Evolutionary conservation across 2,329 filamentous ascomycete genomes (phyloP).

Genomic region (Colletotrichum caudatum): DNA sequence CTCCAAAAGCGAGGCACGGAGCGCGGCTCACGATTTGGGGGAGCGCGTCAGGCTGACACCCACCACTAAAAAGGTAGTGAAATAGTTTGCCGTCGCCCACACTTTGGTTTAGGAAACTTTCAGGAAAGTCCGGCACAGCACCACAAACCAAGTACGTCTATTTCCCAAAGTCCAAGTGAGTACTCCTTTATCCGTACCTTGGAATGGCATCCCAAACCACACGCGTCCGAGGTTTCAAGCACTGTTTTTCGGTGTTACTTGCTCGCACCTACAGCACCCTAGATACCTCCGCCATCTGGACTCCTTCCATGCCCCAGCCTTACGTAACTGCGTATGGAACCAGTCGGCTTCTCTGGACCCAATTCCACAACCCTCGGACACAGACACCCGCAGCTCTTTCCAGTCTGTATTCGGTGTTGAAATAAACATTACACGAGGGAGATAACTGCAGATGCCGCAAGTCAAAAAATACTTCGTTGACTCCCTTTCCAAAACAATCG

Average conservation of each 20-base stretch:
- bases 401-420: background rate
- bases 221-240: background rate
- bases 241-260: background rate
- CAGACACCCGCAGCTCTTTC: background rate
- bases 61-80: constrained; percentile 21
- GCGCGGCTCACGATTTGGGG: constrained; percentile 41
- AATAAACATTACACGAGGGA: background rate
- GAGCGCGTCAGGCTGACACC: constrained; percentile 37
- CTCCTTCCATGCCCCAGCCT: background rate
- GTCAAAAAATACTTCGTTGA: background rate
- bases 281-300: background rate
- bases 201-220: background rate
- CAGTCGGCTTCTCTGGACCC: constrained; percentile 15
- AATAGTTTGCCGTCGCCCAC: constrained; percentile 7
- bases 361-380: constrained; percentile 7
- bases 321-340: constrained; percentile 22
- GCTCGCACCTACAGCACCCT: background rate
- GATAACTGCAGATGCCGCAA: background rate
- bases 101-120: background rate
- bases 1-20: constrained; percentile 30
- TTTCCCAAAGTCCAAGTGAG: background rate
- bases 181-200: background rate
- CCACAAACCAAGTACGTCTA: background rate
- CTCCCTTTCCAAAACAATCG: background rate
- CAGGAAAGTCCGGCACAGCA: background rate